Base-by-base conservation (phyloP, 257 asterid genomes). In the Nicotiana obtusifolia region DNA sequence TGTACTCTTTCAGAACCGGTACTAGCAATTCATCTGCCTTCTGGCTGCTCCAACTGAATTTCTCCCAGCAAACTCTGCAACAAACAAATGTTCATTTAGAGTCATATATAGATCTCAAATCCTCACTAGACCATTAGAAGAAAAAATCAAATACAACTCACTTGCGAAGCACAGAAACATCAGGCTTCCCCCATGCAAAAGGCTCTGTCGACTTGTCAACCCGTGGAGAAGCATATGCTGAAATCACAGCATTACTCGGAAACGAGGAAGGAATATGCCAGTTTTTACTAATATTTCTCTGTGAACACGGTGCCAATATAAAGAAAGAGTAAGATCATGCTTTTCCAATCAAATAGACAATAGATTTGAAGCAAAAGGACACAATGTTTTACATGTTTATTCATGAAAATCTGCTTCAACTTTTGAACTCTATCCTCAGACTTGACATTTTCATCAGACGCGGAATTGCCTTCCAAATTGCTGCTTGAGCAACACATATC, bases 271-370 rank as follows among this genome's bases (percentile, higher is more conserved):
- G 94, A 77, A 95, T 85, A 82, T 95, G 97, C 98, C 99, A 93
- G 86, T 94, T 94, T 90, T 95, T 95, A 90, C 99, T 95, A 83
- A 95, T 97, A 81, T 93, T 95, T 89, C 99, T 91, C 98, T 94
- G 93, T 84, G 81, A 33, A 86, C 17, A 80, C 76, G 20, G 52
- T 52, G 64, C 49, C 62, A 76, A 26, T 31, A 49, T 49, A 75
- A 62, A 28, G 16, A 31, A 87, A 11, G 67, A 80, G 82, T 79
- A 82, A 33, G 66, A 47, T 80, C 35, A 47, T 66, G 78, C 60
- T 41, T 22, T 59, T 59, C 69, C 83, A 83, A 52, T 26, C 53
- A 7, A 68, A 65, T 15, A 69, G 49, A 76, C 64, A 82, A 80
- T 6, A 47, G 82, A 75, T 15, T 7, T 44, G 44, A 82, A 85